phyloP scores from a whole-genome alignment of 2,329 filamentous ascomycete genomes.

The Cladosporium phlei region DNA sequence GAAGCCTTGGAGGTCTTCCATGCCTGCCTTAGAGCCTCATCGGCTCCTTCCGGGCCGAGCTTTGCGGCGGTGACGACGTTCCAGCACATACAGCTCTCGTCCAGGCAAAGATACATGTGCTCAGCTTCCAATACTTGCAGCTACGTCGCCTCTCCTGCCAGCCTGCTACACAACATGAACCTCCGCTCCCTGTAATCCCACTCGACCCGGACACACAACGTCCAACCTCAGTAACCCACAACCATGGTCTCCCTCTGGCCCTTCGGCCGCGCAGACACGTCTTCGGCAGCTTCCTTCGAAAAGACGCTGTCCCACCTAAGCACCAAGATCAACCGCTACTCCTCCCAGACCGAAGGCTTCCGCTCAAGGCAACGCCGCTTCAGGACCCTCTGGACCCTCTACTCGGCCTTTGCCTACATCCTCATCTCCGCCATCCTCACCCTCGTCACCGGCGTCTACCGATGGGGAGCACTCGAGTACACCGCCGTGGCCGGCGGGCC shows the following conservation, averaged over 20 bases:
- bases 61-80: no score
- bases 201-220: not conserved
- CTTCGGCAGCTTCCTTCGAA: slow-evolving; percentile 87
- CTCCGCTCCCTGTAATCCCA: no score
- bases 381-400: slow-evolving; percentile 84
- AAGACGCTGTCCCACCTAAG: slow-evolving; percentile 80
- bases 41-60: no score
- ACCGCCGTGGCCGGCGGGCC: slow-evolving; percentile 73
- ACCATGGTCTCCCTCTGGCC: slow-evolving; percentile 81
- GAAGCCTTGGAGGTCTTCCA: no score
- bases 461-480: slow-evolving; percentile 74
- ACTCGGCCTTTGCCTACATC: slow-evolving; percentile 84
- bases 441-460: slow-evolving; percentile 77
- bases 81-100: no score
- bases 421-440: slow-evolving; percentile 76
- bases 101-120: not conserved
- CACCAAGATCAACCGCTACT: slow-evolving; percentile 71
- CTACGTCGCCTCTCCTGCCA: no score
- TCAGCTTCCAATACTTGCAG: no score
- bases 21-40: no score
- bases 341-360: slow-evolving; percentile 66
- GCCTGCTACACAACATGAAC: no score
- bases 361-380: slow-evolving; percentile 69
- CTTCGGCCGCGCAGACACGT: slow-evolving; percentile 77
- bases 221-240: no score